Percentiles rank a stretch among this genome's conserved stretches.
Evolutionary conservation across 495 filamentous ascomycete species (phyloP).

Genomic region (Symbiotaphrina buchneri): DNA sequence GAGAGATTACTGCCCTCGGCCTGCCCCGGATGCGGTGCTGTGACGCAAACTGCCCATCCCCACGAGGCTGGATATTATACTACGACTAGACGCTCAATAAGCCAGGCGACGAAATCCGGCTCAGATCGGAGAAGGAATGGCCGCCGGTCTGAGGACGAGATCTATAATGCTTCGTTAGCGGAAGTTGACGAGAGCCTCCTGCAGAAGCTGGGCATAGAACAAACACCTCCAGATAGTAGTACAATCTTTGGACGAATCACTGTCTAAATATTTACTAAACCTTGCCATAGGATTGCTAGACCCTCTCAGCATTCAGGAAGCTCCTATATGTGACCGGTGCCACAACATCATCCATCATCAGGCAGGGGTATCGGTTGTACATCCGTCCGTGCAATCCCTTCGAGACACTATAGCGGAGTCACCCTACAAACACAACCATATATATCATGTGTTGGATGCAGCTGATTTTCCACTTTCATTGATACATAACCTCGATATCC

Average conservation of each 20-base stretch:
- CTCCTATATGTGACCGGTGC: slow-evolving; percentile 65
- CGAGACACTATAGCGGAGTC: slow-evolving; percentile 65
- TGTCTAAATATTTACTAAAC: not conserved
- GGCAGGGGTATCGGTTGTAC: slow-evolving; percentile 39
- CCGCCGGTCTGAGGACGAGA: slow-evolving; percentile 5
- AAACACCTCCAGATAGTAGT: slow-evolving; percentile 1
- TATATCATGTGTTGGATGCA: slow-evolving; percentile 95
- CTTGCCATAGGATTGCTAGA: not conserved
- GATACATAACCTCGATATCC: slow-evolving; percentile 34
- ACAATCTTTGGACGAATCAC: not conserved
- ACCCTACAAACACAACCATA: slow-evolving; percentile 67
- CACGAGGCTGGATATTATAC: slow-evolving; percentile 59
- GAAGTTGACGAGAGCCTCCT: slow-evolving; percentile 18
- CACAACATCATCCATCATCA: slow-evolving; percentile 59
- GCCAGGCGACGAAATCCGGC: not conserved
- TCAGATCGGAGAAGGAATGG: not conserved
- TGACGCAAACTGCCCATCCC: slow-evolving; percentile 46
- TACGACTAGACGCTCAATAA: slow-evolving; percentile 15
- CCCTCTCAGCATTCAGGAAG: not conserved
- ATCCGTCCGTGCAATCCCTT: slow-evolving; percentile 60
- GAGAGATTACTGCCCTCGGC: slow-evolving; percentile 23
- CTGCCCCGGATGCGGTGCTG: slow-evolving; percentile 81
- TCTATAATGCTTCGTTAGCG: slow-evolving; percentile 11
- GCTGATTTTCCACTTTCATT: slow-evolving; percentile 93
- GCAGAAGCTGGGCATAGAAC: slow-evolving; percentile 17